These are phyloP conservation scores for Naematelia aurantialba DNA, from an alignment of 768 basidiomycete genomes.

Conservation along the genomic window DNA sequence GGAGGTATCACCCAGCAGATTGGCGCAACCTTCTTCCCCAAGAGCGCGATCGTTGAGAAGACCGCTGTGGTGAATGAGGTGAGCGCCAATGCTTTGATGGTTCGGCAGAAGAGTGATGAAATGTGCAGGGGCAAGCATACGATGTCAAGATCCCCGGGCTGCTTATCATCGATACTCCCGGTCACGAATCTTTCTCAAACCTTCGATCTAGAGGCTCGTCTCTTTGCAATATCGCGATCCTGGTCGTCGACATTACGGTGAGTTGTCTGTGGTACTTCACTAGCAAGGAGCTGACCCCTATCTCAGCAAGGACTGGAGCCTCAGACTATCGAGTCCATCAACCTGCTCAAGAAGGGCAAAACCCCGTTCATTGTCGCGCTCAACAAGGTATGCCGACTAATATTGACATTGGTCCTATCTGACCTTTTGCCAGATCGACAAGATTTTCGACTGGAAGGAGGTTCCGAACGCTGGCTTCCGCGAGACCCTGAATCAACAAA, in stretches of 20 bases:
- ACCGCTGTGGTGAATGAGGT: slow-evolving; percentile 89
- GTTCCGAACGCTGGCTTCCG: slow-evolving; percentile 89
- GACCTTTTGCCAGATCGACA: slow-evolving; percentile 62
- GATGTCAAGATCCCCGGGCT: slow-evolving; percentile 98
- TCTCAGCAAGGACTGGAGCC: slow-evolving; percentile 88
- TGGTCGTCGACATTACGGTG: slow-evolving; percentile 98
- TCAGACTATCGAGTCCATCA: slow-evolving; percentile 95
- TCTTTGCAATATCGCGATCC: slow-evolving; percentile 95
- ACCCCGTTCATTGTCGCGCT: slow-evolving; percentile 98
- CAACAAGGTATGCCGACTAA: slow-evolving; percentile 63
- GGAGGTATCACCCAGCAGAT: slow-evolving; percentile 99
- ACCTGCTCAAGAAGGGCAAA: slow-evolving; percentile 83
- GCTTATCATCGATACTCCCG: slow-evolving; percentile 94
- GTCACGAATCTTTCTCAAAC: slow-evolving; percentile 99
- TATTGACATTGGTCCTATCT: neutral
- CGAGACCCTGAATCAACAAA: slow-evolving; percentile 81
- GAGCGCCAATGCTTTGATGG: slow-evolving; percentile 16
- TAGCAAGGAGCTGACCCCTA: too few relatives aligned
- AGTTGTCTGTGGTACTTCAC: slow-evolving; percentile 24
- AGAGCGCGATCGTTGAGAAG: slow-evolving; percentile 87
- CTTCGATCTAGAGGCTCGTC: slow-evolving; percentile 91
- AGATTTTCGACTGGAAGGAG: slow-evolving; percentile 90
- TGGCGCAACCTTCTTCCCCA: slow-evolving; percentile 98
- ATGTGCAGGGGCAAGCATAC: slow-evolving; percentile 65
- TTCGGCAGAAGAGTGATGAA: neutral